Evolutionary conservation across 768 basidiomycete genomes (phyloP).

Genomic region (Phanerochaete carnosa): DNA sequence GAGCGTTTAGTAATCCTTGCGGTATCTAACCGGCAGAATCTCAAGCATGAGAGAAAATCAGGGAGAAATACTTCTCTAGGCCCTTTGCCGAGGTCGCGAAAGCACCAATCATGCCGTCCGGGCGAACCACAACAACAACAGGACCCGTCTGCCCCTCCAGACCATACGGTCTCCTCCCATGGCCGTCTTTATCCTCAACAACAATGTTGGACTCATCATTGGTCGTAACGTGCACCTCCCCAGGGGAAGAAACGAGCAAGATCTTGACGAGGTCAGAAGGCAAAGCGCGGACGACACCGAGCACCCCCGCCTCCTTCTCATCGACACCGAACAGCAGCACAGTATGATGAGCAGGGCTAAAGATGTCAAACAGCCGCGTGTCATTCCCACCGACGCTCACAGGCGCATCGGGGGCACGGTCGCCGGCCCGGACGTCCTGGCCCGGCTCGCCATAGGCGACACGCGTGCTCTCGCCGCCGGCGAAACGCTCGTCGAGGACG

Average conservation of each 20-base stretch:
- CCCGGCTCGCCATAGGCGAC: background rate
- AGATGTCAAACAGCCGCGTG: slow-evolving; percentile 1
- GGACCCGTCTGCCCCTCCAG: background rate
- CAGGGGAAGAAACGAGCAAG: background rate
- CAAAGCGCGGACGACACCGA: background rate
- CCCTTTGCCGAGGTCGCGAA: background rate
- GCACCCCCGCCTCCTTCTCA: background rate
- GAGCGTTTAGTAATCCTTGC: too few relatives aligned
- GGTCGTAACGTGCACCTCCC: background rate
- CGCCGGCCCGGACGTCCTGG: slow-evolving; percentile 3
- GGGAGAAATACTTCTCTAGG: background rate
- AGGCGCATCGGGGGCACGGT: slow-evolving; percentile 3
- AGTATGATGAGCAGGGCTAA: background rate
- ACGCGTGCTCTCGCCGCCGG: background rate
- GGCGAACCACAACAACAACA: background rate
- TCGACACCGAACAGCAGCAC: background rate
- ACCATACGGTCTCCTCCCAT: background rate
- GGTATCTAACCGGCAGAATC: background rate
- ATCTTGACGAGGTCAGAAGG: background rate
- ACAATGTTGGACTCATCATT: background rate
- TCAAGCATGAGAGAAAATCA: background rate
- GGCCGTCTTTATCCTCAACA: background rate
- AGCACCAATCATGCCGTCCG: slow-evolving; percentile 1
- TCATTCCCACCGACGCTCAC: background rate
- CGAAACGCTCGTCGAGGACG: slow-evolving; percentile 33